Conservation (phyloP, 768 basidiomycete genomes). For the Tricholoma flavovirens region DNA sequence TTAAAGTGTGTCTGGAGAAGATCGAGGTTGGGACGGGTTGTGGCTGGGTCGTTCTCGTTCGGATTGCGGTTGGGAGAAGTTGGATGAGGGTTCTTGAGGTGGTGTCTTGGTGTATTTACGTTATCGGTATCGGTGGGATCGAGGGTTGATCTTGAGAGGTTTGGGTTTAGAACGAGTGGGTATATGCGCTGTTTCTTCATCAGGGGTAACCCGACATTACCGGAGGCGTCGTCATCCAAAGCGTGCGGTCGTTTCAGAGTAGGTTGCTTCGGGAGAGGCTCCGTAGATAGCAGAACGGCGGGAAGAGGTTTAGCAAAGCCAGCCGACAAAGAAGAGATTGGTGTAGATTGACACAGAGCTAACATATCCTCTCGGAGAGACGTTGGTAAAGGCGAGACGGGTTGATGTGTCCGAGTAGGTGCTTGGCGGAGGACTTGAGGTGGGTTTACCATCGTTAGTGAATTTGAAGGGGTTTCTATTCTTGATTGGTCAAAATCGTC, state of each 20-base stretch:
- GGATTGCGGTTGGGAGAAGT: background rate
- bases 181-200: conserved; percentile 9
- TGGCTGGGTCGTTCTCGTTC: background rate
- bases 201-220: background rate
- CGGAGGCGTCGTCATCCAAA: background rate
- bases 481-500: conserved; percentile 11
- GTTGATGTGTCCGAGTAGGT: background rate
- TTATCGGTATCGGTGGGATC: background rate
- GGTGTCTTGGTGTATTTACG: background rate
- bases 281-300: background rate
- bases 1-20: too few relatives aligned
- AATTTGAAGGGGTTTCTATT: background rate
- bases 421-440: too few relatives aligned
- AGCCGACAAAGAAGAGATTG: background rate
- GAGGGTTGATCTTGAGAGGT: background rate
- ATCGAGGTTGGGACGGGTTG: background rate
- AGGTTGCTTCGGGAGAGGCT: background rate
- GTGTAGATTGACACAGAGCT: background rate
- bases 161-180: background rate
- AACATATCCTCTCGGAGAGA: background rate
- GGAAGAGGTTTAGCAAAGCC: background rate
- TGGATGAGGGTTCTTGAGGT: background rate
- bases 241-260: background rate
- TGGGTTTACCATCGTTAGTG: too few relatives aligned
- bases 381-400: background rate